These are phyloP conservation scores for Viola pubescens DNA, from an alignment of 441 rosid genomes.

Conservation along the genomic window DNA sequence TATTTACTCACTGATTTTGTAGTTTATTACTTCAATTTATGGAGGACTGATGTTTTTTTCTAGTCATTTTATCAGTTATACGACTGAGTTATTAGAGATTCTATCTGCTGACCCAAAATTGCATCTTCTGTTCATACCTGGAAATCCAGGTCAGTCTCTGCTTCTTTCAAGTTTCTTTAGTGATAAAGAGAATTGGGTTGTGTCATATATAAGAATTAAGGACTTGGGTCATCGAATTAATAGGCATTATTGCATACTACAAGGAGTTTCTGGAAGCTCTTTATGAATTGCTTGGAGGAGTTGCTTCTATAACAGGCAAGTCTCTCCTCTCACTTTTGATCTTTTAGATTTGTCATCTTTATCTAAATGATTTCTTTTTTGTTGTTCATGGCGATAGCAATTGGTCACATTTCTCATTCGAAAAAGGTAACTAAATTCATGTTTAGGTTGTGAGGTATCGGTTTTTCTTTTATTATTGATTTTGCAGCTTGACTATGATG, in stretches of 20 bases:
- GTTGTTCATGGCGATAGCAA: conserved; percentile 32
- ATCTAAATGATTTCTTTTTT: conserved; percentile 12
- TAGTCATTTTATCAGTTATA: conserved; percentile 27
- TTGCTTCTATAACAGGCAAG: conserved; percentile 49
- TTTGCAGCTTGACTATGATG: not conserved
- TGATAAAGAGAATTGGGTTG: not conserved
- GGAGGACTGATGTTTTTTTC: not conserved
- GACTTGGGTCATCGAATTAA: conserved; percentile 6
- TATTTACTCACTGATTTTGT: not conserved
- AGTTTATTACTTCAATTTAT: not conserved
- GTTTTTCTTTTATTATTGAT: not conserved
- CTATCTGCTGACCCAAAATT: conserved; percentile 47
- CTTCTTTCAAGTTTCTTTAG: not conserved
- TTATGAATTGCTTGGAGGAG: conserved; percentile 48
- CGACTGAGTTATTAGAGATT: conserved; percentile 65
- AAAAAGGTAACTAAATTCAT: conserved; percentile 41
- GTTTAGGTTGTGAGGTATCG: not conserved
- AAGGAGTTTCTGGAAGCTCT: conserved; percentile 69
- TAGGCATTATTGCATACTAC: conserved; percentile 68
- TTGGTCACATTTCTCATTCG: conserved; percentile 68
- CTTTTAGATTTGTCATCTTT: conserved; percentile 8
- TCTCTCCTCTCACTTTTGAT: not conserved
- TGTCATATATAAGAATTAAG: conserved; percentile 2
- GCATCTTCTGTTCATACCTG: conserved; percentile 61
- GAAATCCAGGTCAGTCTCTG: conserved; percentile 60